Conservation (phyloP, 129 eudicot genomes). For the Centrapalus pauciflorus region DNA sequence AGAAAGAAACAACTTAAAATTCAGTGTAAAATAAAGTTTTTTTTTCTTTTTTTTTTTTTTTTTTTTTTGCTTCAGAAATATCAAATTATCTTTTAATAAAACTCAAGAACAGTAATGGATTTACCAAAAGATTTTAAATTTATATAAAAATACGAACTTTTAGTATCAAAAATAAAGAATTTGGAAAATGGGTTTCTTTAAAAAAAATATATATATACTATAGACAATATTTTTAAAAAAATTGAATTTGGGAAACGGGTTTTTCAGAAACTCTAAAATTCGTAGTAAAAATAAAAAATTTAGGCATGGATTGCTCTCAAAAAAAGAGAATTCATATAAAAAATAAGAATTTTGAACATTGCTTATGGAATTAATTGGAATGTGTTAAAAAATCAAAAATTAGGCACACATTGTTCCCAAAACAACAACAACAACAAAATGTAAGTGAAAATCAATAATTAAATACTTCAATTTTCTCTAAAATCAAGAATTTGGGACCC, state of each 20-base stretch:
- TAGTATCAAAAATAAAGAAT: too few relatives aligned
- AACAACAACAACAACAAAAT: background rate
- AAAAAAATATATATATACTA: too few relatives aligned
- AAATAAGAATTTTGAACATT: background rate
- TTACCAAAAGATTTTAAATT: background rate
- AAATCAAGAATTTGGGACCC: too few relatives aligned
- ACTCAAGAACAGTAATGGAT: background rate
- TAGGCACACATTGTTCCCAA: background rate
- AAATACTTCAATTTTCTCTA: too few relatives aligned
- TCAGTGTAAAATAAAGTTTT: too few relatives aligned
- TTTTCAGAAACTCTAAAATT: background rate
- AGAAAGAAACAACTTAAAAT: too few relatives aligned
- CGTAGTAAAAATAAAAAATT: background rate
- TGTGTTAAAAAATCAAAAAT: background rate
- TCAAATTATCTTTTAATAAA: too few relatives aligned
- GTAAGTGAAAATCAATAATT: background rate
- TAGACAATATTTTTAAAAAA: background rate
- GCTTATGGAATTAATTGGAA: background rate
- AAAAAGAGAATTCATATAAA: background rate
- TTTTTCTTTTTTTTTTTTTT: too few relatives aligned
- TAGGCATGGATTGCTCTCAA: background rate
- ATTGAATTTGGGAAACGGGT: background rate
- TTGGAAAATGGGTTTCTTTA: background rate
- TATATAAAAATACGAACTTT: background rate
- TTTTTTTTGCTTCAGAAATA: too few relatives aligned